Conservation (phyloP, 129 eudicot species). For the Flaveria bidentis region DNA sequence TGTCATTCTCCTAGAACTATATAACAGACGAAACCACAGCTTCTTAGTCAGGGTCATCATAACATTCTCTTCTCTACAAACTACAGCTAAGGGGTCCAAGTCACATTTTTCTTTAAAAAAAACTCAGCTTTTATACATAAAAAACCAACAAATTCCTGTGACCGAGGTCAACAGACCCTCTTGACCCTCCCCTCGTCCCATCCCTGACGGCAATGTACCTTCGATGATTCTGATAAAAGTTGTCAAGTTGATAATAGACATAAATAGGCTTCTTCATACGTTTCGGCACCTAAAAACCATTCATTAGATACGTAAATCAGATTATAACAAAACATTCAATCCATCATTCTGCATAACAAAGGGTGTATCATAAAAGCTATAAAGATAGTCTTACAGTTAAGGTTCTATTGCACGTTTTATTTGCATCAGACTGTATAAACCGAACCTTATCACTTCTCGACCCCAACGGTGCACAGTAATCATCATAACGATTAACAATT, state of each 20-base stretch:
- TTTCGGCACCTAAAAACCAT: conserved; percentile 60
- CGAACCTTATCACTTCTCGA: conserved; percentile 57
- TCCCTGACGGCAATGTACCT: conserved; percentile 43
- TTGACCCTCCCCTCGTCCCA: too few species aligned
- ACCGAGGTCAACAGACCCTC: too few species aligned
- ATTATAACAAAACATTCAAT: neutral
- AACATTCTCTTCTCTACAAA: too few species aligned
- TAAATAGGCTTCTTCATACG: conserved; percentile 81
- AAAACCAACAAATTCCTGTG: too few species aligned
- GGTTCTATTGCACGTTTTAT: conserved; percentile 63
- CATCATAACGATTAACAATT: conserved; percentile 77
- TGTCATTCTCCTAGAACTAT: neutral
- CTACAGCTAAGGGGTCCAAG: too few species aligned
- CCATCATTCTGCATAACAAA: too few species aligned
- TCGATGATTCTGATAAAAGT: conserved; percentile 95
- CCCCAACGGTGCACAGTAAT: conserved; percentile 52
- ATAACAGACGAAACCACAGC: neutral
- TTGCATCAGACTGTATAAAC: conserved; percentile 56
- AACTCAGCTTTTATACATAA: too few species aligned
- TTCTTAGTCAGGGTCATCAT: too few species aligned
- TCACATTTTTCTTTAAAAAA: too few species aligned
- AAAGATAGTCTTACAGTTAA: conserved; percentile 44
- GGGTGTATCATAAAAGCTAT: neutral
- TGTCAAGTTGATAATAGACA: conserved; percentile 95
- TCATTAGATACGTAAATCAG: neutral